Evolutionary conservation across 306 rosid species (phyloP).

Genomic region (Quillaja saponaria): DNA sequence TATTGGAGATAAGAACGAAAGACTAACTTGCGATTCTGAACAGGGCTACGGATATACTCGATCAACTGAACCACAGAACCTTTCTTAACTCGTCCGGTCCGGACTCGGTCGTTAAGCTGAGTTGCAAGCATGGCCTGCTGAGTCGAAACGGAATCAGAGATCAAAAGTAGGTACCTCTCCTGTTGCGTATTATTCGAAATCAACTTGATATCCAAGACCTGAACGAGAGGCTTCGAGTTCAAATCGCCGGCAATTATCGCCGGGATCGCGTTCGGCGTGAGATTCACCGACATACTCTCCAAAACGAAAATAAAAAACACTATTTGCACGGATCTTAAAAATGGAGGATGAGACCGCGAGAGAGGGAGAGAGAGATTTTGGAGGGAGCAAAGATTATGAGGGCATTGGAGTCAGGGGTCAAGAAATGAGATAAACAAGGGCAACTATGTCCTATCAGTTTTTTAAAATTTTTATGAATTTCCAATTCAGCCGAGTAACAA

Average conservation of each 20-base stretch:
- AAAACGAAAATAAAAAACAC: too few species aligned
- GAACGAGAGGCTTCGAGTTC: constrained; percentile 78
- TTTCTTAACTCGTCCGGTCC: constrained; percentile 52
- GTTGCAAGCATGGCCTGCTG: constrained; percentile 79
- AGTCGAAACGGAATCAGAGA: constrained; percentile 69
- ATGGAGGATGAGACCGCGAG: too few species aligned
- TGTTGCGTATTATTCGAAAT: constrained; percentile 45
- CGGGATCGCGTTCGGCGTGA: constrained; percentile 77
- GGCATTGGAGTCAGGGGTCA: too few species aligned
- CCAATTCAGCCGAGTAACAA: too few species aligned
- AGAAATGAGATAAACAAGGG: too few species aligned
- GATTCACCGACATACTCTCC: constrained; percentile 70
- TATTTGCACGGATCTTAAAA: too few species aligned
- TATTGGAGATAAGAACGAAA: constrained; percentile 31
- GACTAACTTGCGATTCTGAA: constrained; percentile 74
- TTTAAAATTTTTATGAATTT: too few species aligned
- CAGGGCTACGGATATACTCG: constrained; percentile 66
- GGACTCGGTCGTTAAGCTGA: constrained; percentile 71
- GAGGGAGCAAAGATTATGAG: too few species aligned
- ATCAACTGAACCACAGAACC: constrained; percentile 87
- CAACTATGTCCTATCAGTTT: too few species aligned
- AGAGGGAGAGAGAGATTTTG: neutral
- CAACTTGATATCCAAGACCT: constrained; percentile 63
- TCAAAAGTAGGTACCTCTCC: constrained; percentile 69
- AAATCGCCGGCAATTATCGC: constrained; percentile 65